phyloP scores from a whole-genome alignment of 805 yeast genomes.

The Suhomyces vadensis region DNA sequence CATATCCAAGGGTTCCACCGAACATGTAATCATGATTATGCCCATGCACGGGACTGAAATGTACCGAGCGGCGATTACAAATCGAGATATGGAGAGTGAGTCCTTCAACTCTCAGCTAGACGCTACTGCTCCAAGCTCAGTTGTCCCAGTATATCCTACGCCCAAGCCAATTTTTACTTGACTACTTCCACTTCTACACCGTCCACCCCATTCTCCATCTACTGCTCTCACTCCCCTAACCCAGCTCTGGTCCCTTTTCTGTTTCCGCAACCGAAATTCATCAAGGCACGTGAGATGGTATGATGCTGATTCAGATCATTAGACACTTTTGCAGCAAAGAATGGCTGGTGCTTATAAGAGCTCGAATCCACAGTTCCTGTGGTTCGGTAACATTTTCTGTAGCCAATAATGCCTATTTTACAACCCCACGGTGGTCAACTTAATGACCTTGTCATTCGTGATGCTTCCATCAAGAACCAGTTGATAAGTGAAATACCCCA shows the following conservation, averaged over 20 bases:
- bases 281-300: constrained; percentile 8
- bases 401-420: constrained; percentile 51
- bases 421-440: constrained; percentile 91
- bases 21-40: too few relatives aligned
- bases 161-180: too few relatives aligned
- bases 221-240: background rate
- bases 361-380: background rate
- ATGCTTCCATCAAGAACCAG: constrained; percentile 55
- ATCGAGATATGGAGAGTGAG: too few relatives aligned
- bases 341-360: constrained; percentile 1
- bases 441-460: constrained; percentile 84
- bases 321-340: background rate
- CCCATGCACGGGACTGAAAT: too few relatives aligned
- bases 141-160: too few relatives aligned
- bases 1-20: too few relatives aligned
- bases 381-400: background rate
- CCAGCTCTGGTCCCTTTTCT: background rate
- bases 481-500: constrained; percentile 59
- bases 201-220: too few relatives aligned
- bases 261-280: background rate
- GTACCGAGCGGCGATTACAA: too few relatives aligned
- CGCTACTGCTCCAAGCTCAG: too few relatives aligned
- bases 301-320: constrained; percentile 4
- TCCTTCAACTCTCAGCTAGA: too few relatives aligned
- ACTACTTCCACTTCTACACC: too few relatives aligned